A percentile compares a stretch with the other conserved stretches of the same genome.
Evolutionary conservation across 129 eudicot genomes (phyloP).

Genomic region (Pseudognaphalium luteoalbum): DNA sequence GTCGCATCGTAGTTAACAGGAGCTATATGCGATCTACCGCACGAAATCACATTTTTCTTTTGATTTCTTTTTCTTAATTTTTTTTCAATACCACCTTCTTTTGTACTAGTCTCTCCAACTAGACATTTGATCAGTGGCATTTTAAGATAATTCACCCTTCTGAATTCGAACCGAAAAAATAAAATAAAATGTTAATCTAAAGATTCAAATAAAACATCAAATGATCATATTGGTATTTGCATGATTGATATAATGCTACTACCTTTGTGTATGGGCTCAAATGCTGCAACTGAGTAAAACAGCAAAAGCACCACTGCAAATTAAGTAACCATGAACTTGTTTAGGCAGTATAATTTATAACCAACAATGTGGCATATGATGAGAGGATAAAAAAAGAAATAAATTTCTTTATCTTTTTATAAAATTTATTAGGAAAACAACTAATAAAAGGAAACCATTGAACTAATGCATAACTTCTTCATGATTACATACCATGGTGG

Average conservation of each 20-base stretch:
- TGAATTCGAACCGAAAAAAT: slow-evolving; percentile 8
- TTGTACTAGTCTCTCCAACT: slow-evolving; percentile 24
- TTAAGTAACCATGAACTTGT: slow-evolving; percentile 10
- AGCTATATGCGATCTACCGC: slow-evolving; percentile 42
- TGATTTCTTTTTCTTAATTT: slow-evolving; percentile 31
- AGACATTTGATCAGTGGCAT: slow-evolving; percentile 50
- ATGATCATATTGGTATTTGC: not conserved
- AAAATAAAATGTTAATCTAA: not conserved
- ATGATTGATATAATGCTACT: not conserved
- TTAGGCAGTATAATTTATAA: not conserved
- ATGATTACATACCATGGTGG: slow-evolving; percentile 25
- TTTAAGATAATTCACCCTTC: slow-evolving; percentile 13
- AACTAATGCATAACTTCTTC: slow-evolving; percentile 16
- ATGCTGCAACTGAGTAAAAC: slow-evolving; percentile 6
- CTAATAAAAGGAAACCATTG: slow-evolving; percentile 2
- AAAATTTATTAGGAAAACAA: slow-evolving; percentile 20
- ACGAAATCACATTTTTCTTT: slow-evolving; percentile 29
- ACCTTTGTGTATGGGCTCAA: slow-evolving; percentile 10
- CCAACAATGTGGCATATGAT: slow-evolving; percentile 16
- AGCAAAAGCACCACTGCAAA: slow-evolving; percentile 7
- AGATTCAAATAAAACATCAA: slow-evolving; percentile 10
- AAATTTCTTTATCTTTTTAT: not conserved
- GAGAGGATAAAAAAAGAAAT: slow-evolving; percentile 19
- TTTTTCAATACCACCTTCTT: slow-evolving; percentile 20
- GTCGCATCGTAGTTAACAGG: slow-evolving; percentile 43